These are phyloP conservation scores for Arthrocladium fulminans DNA, from an alignment of 2,329 filamentous ascomycete species.

Conservation along the genomic window DNA sequence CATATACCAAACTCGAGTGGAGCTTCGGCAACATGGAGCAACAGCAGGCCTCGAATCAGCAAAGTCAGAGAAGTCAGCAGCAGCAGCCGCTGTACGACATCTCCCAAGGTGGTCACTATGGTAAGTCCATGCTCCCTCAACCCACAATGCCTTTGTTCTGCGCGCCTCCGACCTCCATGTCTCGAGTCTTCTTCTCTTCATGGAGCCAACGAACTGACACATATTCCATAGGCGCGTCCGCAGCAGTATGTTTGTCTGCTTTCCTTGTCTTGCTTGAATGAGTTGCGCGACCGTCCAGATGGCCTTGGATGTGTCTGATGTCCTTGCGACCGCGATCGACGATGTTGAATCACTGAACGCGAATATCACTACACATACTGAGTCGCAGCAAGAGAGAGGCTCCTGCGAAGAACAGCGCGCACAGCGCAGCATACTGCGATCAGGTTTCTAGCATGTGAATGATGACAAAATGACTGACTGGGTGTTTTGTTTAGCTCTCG, in stretches of 20 bases:
- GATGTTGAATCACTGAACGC: not conserved
- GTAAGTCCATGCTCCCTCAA: conserved; percentile 9
- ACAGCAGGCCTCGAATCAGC: conserved; percentile 3
- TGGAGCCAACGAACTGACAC: conserved; percentile 10
- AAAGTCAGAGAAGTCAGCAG: conserved; percentile 4
- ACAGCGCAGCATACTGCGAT: not conserved
- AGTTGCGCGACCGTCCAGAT: not conserved
- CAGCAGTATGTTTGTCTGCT: conserved; percentile 48
- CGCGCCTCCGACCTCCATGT: not conserved
- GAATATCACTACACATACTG: not conserved
- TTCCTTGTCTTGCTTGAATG: not conserved
- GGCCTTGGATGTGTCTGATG: not conserved
- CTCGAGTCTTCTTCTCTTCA: not conserved
- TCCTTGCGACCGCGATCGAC: not conserved
- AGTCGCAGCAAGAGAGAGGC: not conserved
- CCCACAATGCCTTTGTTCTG: conserved; percentile 8
- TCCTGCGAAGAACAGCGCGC: not conserved
- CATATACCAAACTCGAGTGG: no score
- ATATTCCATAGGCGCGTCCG: conserved; percentile 51
- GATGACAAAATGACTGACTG: conserved; percentile 20
- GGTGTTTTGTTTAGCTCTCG: conserved; percentile 58
- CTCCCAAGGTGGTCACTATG: conserved; percentile 47
- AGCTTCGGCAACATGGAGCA: conserved; percentile 7
- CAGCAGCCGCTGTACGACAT: conserved; percentile 9
- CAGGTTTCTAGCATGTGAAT: not conserved